These are phyloP conservation scores for Thelonectria blattea DNA, from an alignment of 2,329 filamentous ascomycete species.

Conservation along the genomic window DNA sequence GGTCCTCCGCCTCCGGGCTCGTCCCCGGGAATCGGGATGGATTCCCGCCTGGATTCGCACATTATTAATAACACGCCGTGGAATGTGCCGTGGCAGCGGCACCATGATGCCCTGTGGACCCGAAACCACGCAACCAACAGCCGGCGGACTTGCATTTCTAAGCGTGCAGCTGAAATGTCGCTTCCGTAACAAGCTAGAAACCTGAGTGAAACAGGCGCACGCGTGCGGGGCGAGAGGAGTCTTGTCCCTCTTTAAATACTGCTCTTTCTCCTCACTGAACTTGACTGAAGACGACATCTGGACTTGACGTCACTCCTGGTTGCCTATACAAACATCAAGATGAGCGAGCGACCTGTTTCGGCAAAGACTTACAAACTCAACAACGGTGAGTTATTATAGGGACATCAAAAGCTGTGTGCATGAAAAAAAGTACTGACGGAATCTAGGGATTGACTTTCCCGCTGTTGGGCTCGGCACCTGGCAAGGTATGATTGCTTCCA, in stretches of 20 bases:
- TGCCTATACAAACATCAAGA: neutral
- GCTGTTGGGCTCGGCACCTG: constrained; percentile 15
- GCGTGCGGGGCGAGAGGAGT: too few relatives aligned
- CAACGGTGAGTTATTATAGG: neutral
- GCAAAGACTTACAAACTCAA: constrained; percentile 8
- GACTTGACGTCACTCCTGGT: too few relatives aligned
- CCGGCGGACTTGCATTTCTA: neutral
- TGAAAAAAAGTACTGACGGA: neutral
- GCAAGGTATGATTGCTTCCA: constrained; percentile 2
- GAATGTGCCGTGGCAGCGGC: neutral
- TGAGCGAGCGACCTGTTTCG: neutral
- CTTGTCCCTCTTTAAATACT: neutral
- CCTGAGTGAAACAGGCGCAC: neutral
- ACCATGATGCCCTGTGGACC: neutral
- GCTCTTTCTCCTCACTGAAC: neutral
- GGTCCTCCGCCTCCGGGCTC: neutral
- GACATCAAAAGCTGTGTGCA: too few relatives aligned
- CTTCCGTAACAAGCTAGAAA: neutral
- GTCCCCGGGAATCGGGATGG: neutral
- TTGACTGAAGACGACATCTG: neutral
- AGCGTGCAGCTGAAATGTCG: neutral
- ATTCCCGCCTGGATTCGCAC: neutral
- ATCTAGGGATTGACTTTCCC: constrained; percentile 3
- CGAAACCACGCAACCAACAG: neutral
- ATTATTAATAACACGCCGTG: neutral